Evolutionary conservation across 176 grass and related monocot genomes (phyloP).

Genomic region (Raddia guianensis): DNA sequence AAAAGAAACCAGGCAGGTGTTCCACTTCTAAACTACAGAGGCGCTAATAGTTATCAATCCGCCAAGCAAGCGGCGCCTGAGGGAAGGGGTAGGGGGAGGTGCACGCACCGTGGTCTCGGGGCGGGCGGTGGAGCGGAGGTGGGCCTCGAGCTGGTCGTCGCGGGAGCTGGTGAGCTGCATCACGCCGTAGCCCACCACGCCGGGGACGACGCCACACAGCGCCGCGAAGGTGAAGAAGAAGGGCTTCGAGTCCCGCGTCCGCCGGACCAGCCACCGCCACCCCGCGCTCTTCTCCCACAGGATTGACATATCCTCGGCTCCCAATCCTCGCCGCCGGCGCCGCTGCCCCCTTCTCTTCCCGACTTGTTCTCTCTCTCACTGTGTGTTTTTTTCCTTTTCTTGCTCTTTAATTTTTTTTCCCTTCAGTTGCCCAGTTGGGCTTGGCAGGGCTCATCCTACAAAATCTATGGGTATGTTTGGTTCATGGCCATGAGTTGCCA

Average conservation of each 20-base stretch:
- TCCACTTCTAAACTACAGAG: background rate
- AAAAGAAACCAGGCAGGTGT: background rate
- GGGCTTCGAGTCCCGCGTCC: constrained; percentile 85
- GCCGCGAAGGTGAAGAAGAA: constrained; percentile 92
- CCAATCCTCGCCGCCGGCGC: background rate
- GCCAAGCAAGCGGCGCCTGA: background rate
- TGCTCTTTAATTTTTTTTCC: background rate
- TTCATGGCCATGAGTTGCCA: too few species aligned
- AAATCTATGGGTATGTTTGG: too few species aligned
- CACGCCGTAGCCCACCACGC: constrained; percentile 82
- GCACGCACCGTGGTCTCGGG: constrained; percentile 62
- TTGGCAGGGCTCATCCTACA: background rate
- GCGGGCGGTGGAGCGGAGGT: constrained; percentile 72
- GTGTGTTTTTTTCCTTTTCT: background rate
- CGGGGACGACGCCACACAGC: constrained; percentile 77
- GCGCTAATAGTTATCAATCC: background rate
- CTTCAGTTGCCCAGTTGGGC: background rate
- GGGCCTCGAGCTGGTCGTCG: constrained; percentile 78
- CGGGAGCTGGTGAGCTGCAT: constrained; percentile 89
- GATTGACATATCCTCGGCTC: constrained; percentile 60
- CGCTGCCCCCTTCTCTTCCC: background rate
- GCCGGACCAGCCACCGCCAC: constrained; percentile 84
- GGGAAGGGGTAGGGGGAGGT: background rate
- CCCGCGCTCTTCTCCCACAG: constrained; percentile 93
- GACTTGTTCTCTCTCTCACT: background rate